A percentile compares a stretch with the other conserved stretches of the same genome.
phyloP scores from a whole-genome alignment of 2,329 filamentous ascomycete genomes.

The Acrocalymma vagum region DNA sequence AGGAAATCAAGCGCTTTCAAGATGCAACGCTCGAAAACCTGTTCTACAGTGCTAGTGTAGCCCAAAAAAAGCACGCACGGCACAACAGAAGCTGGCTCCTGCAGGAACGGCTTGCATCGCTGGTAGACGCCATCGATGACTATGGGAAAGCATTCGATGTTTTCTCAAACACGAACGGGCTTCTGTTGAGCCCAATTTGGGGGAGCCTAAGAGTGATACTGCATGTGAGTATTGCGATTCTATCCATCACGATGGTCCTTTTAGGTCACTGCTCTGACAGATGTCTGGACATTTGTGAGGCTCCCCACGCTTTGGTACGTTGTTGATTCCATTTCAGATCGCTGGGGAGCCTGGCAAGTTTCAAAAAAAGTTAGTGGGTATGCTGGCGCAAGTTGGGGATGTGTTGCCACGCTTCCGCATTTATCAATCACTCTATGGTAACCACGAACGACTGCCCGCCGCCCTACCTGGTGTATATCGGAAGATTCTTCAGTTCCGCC shows the following conservation, averaged over 20 bases:
- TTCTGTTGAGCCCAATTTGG: slow-evolving; percentile 29
- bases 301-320: too few species aligned
- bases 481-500: slow-evolving; percentile 26
- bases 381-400: slow-evolving; percentile 30
- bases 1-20: slow-evolving; percentile 17
- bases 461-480: slow-evolving; percentile 23
- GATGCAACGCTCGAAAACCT: slow-evolving; percentile 28
- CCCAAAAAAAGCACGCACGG: slow-evolving; percentile 23
- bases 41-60: slow-evolving; percentile 28
- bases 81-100: slow-evolving; percentile 18
- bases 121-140: slow-evolving; percentile 22
- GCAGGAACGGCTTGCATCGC: slow-evolving; percentile 22
- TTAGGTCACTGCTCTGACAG: neutral
- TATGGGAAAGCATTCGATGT: slow-evolving; percentile 30
- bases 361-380: slow-evolving; percentile 27
- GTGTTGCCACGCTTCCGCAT: slow-evolving; percentile 24
- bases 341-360: slow-evolving; percentile 23
- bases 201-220: slow-evolving; percentile 27
- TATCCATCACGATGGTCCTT: neutral
- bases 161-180: slow-evolving; percentile 20
- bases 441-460: slow-evolving; percentile 23
- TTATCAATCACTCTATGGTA: slow-evolving; percentile 23
- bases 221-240: slow-evolving; percentile 16
- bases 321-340: slow-evolving; percentile 13
- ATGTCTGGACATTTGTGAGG: neutral